Base-by-base conservation (phyloP, 2,329 filamentous ascomycete species). In the Pestalotiopsis sp. region DNA sequence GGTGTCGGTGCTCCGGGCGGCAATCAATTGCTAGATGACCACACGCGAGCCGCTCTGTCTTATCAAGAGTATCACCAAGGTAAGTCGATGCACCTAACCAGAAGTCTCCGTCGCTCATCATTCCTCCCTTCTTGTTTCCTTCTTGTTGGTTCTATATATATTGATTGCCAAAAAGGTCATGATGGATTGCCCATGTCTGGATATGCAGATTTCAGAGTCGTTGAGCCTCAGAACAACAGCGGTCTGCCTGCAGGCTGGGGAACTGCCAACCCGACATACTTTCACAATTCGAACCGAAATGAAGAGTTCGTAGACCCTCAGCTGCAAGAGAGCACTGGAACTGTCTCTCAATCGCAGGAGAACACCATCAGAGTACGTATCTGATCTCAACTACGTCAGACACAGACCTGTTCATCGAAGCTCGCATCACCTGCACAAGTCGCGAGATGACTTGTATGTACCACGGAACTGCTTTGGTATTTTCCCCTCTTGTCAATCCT, bases 181-280 rank as follows among this genome's bases (percentile, higher is more conserved):
- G 20, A 52, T 65, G 68, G 64, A 30, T 64, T 67, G 30, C 66
- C 65, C 56, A 48, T 70, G 9, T 71, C 70, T 2, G 75, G 76
- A 38, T 75, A 78, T 65, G 70, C 70, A 30, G 78, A 81, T 39
- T 81, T 81, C 61, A 69, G 75, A 39, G 79, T 80, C 11, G 81
- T 81, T 66, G 77, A 48, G 13, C 14, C 44, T 52, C 17, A n/a
- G 44, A 52, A n/a, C 17, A 52, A n/a, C 17, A 52, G 17, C 17
- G 44, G 7, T 17, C 17, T 20, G 17, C 44, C 44, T 35, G 44
- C 20, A 9, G 44, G 17, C 44, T 52, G 44, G 44, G 20, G 17
- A 9, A 20, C 17, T 52, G 44, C 20, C 7, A 52, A 52, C 44
- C 44, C n/a, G 17, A 3, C 44, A n/a, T 52, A 52, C 44, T 52